Evolutionary conservation across 2,329 filamentous ascomycete genomes (phyloP).

Genomic region (Ploettnerulaceae sp.): DNA sequence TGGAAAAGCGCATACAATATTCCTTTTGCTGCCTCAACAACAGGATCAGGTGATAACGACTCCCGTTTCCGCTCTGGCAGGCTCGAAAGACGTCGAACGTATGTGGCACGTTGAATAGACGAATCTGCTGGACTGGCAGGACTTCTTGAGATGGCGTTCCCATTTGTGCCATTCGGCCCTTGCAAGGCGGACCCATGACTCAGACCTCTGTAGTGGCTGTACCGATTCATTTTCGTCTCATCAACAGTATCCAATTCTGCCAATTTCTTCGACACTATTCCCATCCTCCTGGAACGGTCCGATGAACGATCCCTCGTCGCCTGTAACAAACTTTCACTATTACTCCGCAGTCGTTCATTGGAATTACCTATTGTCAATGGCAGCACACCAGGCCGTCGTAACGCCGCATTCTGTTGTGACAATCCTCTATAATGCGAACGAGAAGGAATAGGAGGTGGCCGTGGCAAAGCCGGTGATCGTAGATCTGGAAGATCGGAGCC

Average conservation of each 20-base stretch:
- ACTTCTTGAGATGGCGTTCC: conserved; percentile 36
- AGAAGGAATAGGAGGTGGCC: conserved; percentile 72
- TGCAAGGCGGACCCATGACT: conserved; percentile 67
- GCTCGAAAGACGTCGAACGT: conserved; percentile 58
- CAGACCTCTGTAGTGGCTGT: conserved; percentile 61
- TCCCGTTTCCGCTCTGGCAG: conserved; percentile 58
- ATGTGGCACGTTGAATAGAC: conserved; percentile 51
- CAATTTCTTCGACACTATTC: conserved; percentile 54
- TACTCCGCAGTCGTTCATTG: conserved; percentile 63
- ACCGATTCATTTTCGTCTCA: conserved; percentile 56
- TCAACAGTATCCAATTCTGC: conserved; percentile 59
- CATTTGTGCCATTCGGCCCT: conserved; percentile 32
- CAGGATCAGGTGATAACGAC: conserved; percentile 55
- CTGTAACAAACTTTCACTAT: conserved; percentile 57
- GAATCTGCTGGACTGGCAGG: conserved; percentile 57
- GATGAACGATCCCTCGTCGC: conserved; percentile 41
- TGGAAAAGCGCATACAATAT: conserved; percentile 64
- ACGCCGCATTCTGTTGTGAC: conserved; percentile 59
- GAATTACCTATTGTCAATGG: conserved; percentile 63
- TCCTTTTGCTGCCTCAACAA: conserved; percentile 61
- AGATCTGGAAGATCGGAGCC: conserved; percentile 63
- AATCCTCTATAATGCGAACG: conserved; percentile 75
- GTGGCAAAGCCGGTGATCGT: conserved; percentile 61
- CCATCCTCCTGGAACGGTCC: conserved; percentile 59
- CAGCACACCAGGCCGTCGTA: conserved; percentile 68